Base-by-base conservation (phyloP, 257 asterid genomes). In the Paulownia fortunei region DNA sequence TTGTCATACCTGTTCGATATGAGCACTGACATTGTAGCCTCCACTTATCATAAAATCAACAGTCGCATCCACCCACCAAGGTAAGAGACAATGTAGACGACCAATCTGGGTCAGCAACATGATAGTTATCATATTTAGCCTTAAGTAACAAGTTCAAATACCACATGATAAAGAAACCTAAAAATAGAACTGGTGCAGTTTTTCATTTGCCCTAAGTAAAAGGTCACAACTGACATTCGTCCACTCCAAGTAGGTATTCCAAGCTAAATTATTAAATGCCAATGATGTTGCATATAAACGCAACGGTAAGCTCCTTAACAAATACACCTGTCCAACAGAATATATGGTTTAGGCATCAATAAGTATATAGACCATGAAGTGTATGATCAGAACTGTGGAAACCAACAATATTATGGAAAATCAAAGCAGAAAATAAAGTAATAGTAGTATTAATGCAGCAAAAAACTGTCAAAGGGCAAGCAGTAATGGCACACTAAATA, bases 21-120 rank as follows among this genome's bases (percentile, higher is more conserved):
- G 88, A 42, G 87, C 42, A 79, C 81, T 69, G 69, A 93, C 97
- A 23, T 87, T 84, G 82, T 95, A 93, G 73, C 99, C 97, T 75
- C 98, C 99, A 63, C 97, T 88, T 16, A 77, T 87, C 99, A 95
- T 95, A 79, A 95, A 95, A 79, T 93, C 90, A 55, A 95, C 97
- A 10, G 90, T 89, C 11, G 96, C 91, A 69, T 95, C 97, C 37
- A 88, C 97, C 99, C 99, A 95, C 97, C 99, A 90, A 72, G 99
- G 97, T 61, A 93, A 84, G 36, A 76, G 84, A 78, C 98, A 90
- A 85, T 95, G 98, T 44, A 95, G 83, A 44, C 97, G 92, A 8
- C 99, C 97, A 85, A 93, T 83, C 99, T 93, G 84, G 73, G 69
- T 32, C 54, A 15, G n/a, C 51, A 44, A 51, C 27, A 63, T 37